phyloP scores from a whole-genome alignment of 1,139 yeast species.

The Dujonia santamariae region DNA sequence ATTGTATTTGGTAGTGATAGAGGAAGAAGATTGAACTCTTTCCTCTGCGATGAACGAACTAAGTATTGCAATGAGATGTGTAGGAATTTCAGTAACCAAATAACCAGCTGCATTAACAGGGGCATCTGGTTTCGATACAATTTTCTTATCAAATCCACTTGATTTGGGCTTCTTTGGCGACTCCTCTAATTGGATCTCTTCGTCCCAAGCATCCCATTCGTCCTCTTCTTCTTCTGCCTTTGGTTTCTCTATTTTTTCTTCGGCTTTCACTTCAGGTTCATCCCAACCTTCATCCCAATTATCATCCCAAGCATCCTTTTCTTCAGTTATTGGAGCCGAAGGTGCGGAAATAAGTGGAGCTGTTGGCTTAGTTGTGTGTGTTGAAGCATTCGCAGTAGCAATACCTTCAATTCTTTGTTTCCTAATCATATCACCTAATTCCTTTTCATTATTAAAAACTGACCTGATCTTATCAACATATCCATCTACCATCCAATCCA shows the following conservation, averaged over 20 bases:
- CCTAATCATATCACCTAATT: slow-evolving; percentile 1
- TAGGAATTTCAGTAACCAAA: too few species aligned
- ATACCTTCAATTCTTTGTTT: background rate
- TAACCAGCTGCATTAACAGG: too few species aligned
- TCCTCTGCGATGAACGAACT: too few species aligned
- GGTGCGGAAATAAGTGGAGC: background rate
- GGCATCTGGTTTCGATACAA: too few species aligned
- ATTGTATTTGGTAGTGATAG: too few species aligned
- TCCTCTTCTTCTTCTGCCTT: slow-evolving; percentile 5
- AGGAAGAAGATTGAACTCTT: too few species aligned
- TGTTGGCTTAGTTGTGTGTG: background rate
- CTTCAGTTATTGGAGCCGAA: slow-evolving; percentile 9
- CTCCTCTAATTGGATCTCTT: slow-evolving; percentile 6
- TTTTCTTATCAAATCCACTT: too few species aligned
- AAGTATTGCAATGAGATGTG: too few species aligned
- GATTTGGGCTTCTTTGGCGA: slow-evolving; percentile 2
- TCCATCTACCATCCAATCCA: slow-evolving; percentile 29
- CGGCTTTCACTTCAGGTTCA: slow-evolving; percentile 12
- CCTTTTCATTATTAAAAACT: slow-evolving; percentile 13
- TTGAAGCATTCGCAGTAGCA: background rate
- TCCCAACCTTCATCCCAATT: slow-evolving; percentile 10
- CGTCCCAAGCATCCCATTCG: slow-evolving; percentile 14
- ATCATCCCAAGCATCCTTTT: slow-evolving; percentile 12
- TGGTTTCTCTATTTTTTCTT: too few species aligned
- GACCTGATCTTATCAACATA: slow-evolving; percentile 23